These are phyloP conservation scores for Aegilops longissima DNA, from an alignment of 176 grass and related monocot genomes.

Conservation along the genomic window DNA sequence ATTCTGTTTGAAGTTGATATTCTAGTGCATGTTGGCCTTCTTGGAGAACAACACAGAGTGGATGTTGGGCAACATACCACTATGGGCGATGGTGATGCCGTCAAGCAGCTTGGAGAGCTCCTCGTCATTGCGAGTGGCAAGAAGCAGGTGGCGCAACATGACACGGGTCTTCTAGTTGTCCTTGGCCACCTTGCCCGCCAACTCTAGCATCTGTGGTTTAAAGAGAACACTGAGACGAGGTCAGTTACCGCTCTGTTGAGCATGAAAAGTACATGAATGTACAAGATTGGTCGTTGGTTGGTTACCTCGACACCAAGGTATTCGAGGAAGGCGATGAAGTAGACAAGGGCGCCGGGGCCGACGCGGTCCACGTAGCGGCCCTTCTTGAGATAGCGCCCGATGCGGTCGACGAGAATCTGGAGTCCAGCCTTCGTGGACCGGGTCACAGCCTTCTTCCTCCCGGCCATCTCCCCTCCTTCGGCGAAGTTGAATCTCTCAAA, in stretches of 20 bases:
- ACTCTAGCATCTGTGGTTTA: not conserved
- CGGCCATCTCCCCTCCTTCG: not conserved
- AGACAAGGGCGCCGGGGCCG: conserved; percentile 29
- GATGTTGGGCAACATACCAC: conserved; percentile 26
- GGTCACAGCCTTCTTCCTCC: no score
- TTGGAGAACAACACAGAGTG: not conserved
- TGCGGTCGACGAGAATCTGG: no score
- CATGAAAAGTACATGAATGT: not conserved
- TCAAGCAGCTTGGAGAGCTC: conserved; percentile 29
- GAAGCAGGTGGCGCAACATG: conserved; percentile 23
- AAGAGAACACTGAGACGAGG: no score
- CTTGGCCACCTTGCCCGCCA: conserved; percentile 21
- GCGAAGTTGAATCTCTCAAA: not conserved
- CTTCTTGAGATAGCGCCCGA: no score
- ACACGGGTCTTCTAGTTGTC: conserved; percentile 36
- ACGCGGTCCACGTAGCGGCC: conserved; percentile 9
- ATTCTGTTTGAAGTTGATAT: no score
- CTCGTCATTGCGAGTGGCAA: conserved; percentile 26
- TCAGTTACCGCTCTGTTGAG: not conserved
- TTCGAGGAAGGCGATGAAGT: conserved; percentile 39
- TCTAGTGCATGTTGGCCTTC: not conserved
- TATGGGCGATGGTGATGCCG: not conserved
- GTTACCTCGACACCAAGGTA: conserved; percentile 10
- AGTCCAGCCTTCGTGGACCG: no score
- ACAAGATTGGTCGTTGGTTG: not conserved